These are phyloP conservation scores for Sphagnum fallax DNA, from an alignment of 228 moss, liverwort and hornwort genomes.

Conservation along the genomic window DNA sequence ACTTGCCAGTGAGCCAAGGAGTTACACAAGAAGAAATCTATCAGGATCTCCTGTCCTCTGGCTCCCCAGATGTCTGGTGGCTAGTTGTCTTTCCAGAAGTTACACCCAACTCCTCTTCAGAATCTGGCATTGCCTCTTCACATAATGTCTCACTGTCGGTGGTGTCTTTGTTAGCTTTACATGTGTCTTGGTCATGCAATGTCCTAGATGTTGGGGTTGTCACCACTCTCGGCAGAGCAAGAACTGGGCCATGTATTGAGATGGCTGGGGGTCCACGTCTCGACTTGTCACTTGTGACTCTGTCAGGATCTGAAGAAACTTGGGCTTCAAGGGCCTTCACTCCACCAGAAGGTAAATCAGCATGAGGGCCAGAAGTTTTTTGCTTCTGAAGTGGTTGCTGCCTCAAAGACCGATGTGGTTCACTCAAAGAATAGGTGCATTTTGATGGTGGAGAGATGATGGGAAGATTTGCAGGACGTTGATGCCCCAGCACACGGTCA, in stretches of 20 bases:
- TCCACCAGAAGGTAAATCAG: conserved; percentile 1
- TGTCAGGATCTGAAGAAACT: conserved; percentile 10
- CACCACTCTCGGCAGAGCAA: conserved; percentile 20
- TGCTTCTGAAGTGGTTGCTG: conserved; percentile 17
- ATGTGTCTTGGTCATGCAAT: conserved; percentile 7
- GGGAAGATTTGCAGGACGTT: conserved; percentile 18
- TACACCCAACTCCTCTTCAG: conserved; percentile 19
- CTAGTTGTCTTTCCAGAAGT: conserved; percentile 19
- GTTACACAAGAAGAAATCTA: no score
- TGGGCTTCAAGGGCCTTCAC: not conserved
- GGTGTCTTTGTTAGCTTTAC: no score
- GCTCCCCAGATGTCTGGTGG: conserved; percentile 7
- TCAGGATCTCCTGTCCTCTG: no score
- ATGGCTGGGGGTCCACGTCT: conserved; percentile 12
- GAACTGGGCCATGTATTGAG: conserved; percentile 7
- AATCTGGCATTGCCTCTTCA: conserved; percentile 22
- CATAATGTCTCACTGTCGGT: conserved; percentile 19
- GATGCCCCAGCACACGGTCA: conserved; percentile 33
- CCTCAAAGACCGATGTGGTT: conserved; percentile 6
- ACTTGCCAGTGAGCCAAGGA: no score
- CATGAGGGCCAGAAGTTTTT: conserved; percentile 5
- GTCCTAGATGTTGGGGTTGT: conserved; percentile 15
- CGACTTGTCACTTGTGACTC: conserved; percentile 6
- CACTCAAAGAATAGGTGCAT: conserved; percentile 17
- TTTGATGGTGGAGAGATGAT: conserved; percentile 22